Evolutionary conservation across 192 early-diverging fungal genomes (phyloP), one percentile per base, ranked within the genome.

Genomic region (Phycomyces blakesleeanus): DNA sequence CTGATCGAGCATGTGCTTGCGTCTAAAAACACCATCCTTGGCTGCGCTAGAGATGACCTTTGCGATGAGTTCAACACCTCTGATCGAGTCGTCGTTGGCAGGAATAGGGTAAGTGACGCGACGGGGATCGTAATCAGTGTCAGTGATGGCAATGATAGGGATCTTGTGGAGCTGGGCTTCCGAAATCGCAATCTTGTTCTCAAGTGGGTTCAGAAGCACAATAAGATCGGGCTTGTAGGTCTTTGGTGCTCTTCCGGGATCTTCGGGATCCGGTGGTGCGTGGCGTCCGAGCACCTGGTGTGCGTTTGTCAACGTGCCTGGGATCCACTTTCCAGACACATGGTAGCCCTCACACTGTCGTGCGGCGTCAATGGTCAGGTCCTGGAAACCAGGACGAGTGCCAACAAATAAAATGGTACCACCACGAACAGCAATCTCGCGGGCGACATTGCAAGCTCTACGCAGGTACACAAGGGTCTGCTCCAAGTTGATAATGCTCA

Each of bases 401-500:
- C 91, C 95, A 9, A 92, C 80, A 72, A 98, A 98, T 54, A 97
- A 50, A 51, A 98, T 84, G 51, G 84, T 84, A 7, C 95, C 93
- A 29, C 91, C 93, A 16, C 83, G 67, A 40, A 81, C 72, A 26
- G 92, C 86, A 5, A 95, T 85, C 25, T 85, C 82, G 20, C 83
- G 68, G 10, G 84, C 81, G 20, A 95, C 82, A 47, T 82, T 83
- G 55, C 85, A 84, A 5, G 96, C 93, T 42, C 94, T 83, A 29
- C 94, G 81, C 24, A 98, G 79, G 38, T 86, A 81, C 2, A 86
- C 85, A 59, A 97, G 71, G 1, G 96, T 96, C 42, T 93, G 89
- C 62, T 98, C 94, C 51, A 95, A 72, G 69, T 98, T 94, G 78
- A 98, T 95, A 59, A 98, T 90, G 66, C 90, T 90, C 37, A 97